phyloP scores from a whole-genome alignment of 116 monocot genomes.

The Phalaenopsis hybrid region DNA sequence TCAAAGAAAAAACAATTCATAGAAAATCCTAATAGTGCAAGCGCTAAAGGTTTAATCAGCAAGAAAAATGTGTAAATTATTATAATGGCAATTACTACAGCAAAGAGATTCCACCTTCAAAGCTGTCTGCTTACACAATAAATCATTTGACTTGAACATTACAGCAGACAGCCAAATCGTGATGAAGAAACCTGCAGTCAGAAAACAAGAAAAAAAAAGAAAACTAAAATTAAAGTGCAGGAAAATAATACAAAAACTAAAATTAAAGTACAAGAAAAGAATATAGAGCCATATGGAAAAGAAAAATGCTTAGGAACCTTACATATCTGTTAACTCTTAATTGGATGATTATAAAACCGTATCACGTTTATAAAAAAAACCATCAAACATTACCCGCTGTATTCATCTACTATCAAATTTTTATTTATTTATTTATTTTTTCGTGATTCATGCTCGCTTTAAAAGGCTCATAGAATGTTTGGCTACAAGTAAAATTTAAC shows the following conservation, averaged over 20 bases:
- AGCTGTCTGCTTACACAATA: slow-evolving; percentile 79
- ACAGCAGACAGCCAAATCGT: slow-evolving; percentile 89
- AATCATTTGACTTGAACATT: slow-evolving; percentile 93
- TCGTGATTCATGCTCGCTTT: no score
- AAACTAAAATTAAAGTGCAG: neutral
- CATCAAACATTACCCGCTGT: no score
- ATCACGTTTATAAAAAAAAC: no score
- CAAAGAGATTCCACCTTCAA: slow-evolving; percentile 46
- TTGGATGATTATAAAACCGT: no score
- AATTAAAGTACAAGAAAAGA: no score
- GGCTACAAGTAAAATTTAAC: no score
- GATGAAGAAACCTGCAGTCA: slow-evolving; percentile 74
- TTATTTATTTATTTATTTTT: no score
- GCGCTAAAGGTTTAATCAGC: neutral
- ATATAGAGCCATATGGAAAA: neutral
- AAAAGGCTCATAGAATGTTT: no score
- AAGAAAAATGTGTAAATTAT: neutral
- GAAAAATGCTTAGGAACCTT: neutral
- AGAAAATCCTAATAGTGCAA: neutral
- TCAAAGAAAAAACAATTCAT: neutral
- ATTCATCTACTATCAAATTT: no score
- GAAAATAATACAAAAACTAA: neutral
- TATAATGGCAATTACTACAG: neutral
- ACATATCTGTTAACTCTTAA: no score
- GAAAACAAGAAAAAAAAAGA: slow-evolving; percentile 1